phyloP scores from a whole-genome alignment of 2,329 filamentous ascomycete genomes.

The Pseudogymnoascus sp. region DNA sequence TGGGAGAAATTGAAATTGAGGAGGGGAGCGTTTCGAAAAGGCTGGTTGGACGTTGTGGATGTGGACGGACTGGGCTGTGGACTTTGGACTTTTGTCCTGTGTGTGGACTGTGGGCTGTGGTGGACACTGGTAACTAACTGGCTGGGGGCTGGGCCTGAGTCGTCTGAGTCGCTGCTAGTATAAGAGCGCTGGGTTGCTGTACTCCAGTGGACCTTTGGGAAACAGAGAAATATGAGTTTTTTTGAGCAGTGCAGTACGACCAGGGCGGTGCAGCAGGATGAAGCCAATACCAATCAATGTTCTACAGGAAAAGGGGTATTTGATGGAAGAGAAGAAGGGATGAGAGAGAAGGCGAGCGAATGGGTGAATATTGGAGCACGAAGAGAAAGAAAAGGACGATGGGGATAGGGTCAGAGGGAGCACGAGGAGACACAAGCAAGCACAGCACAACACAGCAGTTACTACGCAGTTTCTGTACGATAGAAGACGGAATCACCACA shows the following conservation, averaged over 20 bases:
- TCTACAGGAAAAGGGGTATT: neutral
- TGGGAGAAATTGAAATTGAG: conserved; percentile 5
- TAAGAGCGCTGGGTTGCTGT: neutral
- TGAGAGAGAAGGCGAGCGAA: neutral
- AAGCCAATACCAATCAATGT: conserved; percentile 3
- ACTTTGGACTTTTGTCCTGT: neutral
- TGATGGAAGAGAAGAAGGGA: neutral
- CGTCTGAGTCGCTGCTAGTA: neutral
- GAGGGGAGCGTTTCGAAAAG: conserved; percentile 3
- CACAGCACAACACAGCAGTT: neutral
- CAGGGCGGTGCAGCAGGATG: neutral
- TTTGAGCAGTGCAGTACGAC: neutral
- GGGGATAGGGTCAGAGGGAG: neutral
- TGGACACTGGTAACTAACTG: neutral
- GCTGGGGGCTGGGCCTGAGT: neutral
- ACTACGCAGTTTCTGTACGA: neutral
- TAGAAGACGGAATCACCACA: neutral
- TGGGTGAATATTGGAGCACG: neutral
- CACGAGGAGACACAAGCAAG: neutral
- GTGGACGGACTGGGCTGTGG: neutral
- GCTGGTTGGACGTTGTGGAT: neutral
- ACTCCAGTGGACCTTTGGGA: neutral
- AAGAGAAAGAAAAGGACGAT: neutral
- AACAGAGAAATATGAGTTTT: neutral
- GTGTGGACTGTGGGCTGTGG: neutral